These are phyloP conservation scores for Rhodotorula mucilaginosa DNA, from an alignment of 1,284 basidiomycete species.

Conservation along the genomic window DNA sequence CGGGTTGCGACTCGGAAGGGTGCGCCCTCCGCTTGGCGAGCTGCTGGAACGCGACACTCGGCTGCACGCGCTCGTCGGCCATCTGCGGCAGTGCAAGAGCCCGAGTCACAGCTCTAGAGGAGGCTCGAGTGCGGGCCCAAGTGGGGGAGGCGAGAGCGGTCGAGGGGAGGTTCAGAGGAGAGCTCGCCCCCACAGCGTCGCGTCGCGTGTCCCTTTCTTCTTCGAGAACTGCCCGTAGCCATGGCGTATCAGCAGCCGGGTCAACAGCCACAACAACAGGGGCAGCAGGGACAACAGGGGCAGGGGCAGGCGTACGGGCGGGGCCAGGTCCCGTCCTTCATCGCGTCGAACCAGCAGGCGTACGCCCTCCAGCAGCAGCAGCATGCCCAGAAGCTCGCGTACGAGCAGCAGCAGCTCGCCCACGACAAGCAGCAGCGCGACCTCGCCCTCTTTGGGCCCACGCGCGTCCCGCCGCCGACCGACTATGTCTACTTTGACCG, in stretches of 20 bases:
- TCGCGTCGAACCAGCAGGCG: conserved; percentile 24
- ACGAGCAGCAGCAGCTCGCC: conserved; percentile 21
- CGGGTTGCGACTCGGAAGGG: not conserved
- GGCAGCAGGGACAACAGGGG: not conserved
- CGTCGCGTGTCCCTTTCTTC: not conserved
- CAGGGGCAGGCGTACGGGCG: conserved; percentile 28
- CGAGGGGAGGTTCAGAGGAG: not conserved
- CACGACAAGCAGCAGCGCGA: conserved; percentile 18
- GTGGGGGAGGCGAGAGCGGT: not conserved
- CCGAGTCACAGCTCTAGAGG: no score
- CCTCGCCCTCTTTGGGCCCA: conserved; percentile 10
- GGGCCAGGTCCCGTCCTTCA: conserved; percentile 31
- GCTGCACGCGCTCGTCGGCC: conserved; percentile 1
- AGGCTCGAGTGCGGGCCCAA: not conserved
- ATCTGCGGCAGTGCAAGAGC: not conserved
- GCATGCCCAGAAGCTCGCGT: conserved; percentile 18
- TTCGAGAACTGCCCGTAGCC: not conserved
- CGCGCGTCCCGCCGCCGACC: conserved; percentile 46
- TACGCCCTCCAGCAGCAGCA: conserved; percentile 23
- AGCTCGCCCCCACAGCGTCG: not conserved
- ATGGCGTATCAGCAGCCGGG: not conserved
- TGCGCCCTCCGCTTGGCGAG: not conserved
- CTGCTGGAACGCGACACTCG: conserved; percentile 4
- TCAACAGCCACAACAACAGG: not conserved
- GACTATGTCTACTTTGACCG: conserved; percentile 92